Evolutionary conservation across 2,329 filamentous ascomycete species (phyloP).

Genomic region (Colletotrichum musae): DNA sequence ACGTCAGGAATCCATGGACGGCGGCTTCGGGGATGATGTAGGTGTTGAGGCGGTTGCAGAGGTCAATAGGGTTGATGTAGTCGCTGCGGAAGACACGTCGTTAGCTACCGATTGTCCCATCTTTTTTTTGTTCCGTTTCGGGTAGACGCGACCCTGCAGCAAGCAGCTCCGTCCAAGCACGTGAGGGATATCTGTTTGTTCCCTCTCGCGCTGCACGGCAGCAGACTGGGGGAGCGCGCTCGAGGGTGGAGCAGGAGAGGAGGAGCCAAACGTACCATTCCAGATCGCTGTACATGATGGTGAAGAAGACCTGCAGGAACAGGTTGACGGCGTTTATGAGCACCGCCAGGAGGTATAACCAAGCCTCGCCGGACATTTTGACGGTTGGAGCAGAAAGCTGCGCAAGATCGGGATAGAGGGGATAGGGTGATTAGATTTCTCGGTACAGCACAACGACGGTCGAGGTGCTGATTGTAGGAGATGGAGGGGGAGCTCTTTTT

Average conservation of each 20-base stretch:
- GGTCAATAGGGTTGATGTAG: constrained; percentile 99
- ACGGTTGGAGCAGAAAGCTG: constrained; percentile 40
- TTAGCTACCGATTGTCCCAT: constrained; percentile 46
- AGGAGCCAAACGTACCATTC: constrained; percentile 83
- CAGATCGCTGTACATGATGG: constrained; percentile 99
- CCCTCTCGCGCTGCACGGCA: background rate
- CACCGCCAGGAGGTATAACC: constrained; percentile 97
- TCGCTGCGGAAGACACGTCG: constrained; percentile 71
- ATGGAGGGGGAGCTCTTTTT: constrained; percentile 18
- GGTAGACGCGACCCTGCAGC: background rate
- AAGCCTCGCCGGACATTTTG: constrained; percentile 95
- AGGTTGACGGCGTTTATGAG: constrained; percentile 99
- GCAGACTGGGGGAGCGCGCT: background rate
- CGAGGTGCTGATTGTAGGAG: constrained; percentile 31
- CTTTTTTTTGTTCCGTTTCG: background rate
- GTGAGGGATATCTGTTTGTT: background rate
- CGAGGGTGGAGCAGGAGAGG: background rate
- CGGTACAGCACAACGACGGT: constrained; percentile 1
- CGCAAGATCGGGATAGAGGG: constrained; percentile 25
- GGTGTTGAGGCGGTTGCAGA: constrained; percentile 99
- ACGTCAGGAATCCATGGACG: constrained; percentile 95
- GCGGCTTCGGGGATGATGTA: constrained; percentile 99
- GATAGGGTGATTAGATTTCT: constrained; percentile 8
- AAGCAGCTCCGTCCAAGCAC: constrained; percentile 22
- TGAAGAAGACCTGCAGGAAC: constrained; percentile 99